Evolutionary conservation across 345 rosid species (phyloP).

Genomic region (Orychophragmus violaceus): DNA sequence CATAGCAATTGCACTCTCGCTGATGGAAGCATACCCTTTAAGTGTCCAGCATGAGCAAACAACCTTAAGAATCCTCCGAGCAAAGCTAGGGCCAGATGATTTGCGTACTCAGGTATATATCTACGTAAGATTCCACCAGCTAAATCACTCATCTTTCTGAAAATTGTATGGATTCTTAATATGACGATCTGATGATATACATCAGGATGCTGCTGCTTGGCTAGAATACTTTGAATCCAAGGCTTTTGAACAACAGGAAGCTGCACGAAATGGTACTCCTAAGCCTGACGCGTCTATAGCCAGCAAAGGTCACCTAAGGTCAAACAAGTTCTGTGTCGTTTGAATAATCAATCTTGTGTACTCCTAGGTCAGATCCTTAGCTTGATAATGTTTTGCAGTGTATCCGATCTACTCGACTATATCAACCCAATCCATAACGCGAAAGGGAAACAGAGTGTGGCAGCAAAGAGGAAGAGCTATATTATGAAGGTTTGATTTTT

Average conservation of each 20-base stretch:
- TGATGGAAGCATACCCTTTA: conserved; percentile 97
- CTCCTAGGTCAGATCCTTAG: conserved; percentile 20
- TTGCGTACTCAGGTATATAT: conserved; percentile 93
- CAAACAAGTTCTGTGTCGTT: conserved; percentile 13
- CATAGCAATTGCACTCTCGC: conserved; percentile 95
- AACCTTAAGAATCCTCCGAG: conserved; percentile 85
- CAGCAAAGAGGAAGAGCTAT: conserved; percentile 64
- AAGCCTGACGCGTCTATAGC: conserved; percentile 99
- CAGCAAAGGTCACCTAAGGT: conserved; percentile 99
- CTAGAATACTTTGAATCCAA: conserved; percentile 97
- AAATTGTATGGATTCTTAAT: background rate
- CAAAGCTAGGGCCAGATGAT: conserved; percentile 97
- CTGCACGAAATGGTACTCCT: conserved; percentile 88
- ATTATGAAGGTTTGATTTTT: conserved; percentile 55
- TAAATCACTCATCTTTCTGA: conserved; percentile 8
- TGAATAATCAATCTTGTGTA: conserved; percentile 9
- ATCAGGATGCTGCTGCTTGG: conserved; percentile 99
- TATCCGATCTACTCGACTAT: conserved; percentile 92
- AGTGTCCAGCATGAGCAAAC: conserved; percentile 99
- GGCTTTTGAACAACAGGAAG: conserved; percentile 98
- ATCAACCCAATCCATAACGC: conserved; percentile 79
- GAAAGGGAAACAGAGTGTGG: conserved; percentile 58
- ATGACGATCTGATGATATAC: conserved; percentile 21
- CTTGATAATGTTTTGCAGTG: conserved; percentile 48
- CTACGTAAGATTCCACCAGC: background rate